A percentile compares a stretch with the other conserved stretches of the same genome.
phyloP scores from a whole-genome alignment of 2,329 filamentous ascomycete genomes.

The Trichoderma aggressivum region DNA sequence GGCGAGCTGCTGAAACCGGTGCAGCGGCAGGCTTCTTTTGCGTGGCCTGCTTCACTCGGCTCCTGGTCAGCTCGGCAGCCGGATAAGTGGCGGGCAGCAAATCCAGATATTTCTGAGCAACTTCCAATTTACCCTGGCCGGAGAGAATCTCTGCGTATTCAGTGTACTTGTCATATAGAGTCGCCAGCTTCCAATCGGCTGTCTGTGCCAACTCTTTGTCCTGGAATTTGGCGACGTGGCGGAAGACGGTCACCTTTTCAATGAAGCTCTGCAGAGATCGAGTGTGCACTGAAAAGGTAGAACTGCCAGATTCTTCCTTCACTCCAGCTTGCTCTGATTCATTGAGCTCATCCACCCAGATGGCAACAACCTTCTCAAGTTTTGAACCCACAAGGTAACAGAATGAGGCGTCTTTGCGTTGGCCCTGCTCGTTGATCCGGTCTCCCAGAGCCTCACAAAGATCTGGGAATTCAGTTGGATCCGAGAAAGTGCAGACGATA shows the following conservation, averaged over 20 bases:
- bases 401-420: constrained; percentile 88
- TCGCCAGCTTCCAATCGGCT: constrained; percentile 82
- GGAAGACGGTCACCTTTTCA: constrained; percentile 97
- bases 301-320: constrained; percentile 66
- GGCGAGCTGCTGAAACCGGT: constrained; percentile 27
- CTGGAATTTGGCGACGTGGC: constrained; percentile 86
- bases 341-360: constrained; percentile 87
- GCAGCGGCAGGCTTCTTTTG: constrained; percentile 41
- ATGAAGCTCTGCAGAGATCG: constrained; percentile 87
- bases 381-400: constrained; percentile 96
- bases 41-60: constrained; percentile 80
- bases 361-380: constrained; percentile 91
- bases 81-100: constrained; percentile 80
- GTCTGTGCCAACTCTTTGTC: constrained; percentile 69
- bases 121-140: constrained; percentile 78
- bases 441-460: constrained; percentile 94
- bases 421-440: constrained; percentile 73
- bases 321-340: constrained; percentile 76
- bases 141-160: constrained; percentile 97
- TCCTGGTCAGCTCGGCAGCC: constrained; percentile 80
- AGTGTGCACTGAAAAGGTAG: constrained; percentile 88
- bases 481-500: constrained; percentile 90
- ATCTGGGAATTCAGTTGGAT: constrained; percentile 86
- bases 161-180: constrained; percentile 89
- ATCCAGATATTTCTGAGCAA: constrained; percentile 88